A percentile compares a stretch with the other conserved stretches of the same genome.
Evolutionary conservation across 176 grass and related monocot genomes (phyloP).

Genomic region (Hsuehochloa calcarea): DNA sequence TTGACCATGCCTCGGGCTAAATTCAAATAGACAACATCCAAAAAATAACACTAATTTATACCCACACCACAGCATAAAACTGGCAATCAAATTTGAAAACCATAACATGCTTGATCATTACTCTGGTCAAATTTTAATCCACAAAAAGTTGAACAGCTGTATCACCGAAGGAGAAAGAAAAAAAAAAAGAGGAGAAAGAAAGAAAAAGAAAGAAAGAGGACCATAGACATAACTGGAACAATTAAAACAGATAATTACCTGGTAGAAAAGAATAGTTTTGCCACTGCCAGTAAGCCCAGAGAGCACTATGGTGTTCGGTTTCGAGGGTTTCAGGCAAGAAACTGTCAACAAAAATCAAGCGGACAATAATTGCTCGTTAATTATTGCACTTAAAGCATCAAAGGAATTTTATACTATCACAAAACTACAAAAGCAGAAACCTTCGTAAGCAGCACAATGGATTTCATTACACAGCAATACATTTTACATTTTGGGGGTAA

Average conservation of each 20-base stretch:
- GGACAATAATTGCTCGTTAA: background rate
- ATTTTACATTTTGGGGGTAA: background rate
- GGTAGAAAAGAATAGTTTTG: constrained; percentile 89
- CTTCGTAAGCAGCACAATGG: background rate
- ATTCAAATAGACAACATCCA: no score
- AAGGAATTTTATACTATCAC: no score
- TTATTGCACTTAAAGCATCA: background rate
- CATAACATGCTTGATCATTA: background rate
- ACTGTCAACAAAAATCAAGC: constrained; percentile 35
- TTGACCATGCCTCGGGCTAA: no score
- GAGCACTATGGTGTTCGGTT: constrained; percentile 73
- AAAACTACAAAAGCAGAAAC: background rate
- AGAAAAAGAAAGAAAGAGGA: background rate
- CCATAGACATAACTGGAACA: background rate
- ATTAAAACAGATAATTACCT: constrained; percentile 49
- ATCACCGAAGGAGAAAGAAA: background rate
- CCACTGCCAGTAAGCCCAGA: constrained; percentile 78
- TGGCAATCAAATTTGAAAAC: background rate
- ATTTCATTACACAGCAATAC: background rate
- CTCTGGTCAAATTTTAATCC: background rate
- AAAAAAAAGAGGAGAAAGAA: background rate
- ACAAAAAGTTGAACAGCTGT: background rate
- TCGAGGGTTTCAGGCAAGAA: constrained; percentile 60
- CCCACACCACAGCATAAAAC: background rate
- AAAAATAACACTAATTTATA: no score